Percentiles rank a stretch among this genome's conserved stretches.
Evolutionary conservation across 148 eudicot genomes (phyloP).

Genomic region (Rhododendron vialii): DNA sequence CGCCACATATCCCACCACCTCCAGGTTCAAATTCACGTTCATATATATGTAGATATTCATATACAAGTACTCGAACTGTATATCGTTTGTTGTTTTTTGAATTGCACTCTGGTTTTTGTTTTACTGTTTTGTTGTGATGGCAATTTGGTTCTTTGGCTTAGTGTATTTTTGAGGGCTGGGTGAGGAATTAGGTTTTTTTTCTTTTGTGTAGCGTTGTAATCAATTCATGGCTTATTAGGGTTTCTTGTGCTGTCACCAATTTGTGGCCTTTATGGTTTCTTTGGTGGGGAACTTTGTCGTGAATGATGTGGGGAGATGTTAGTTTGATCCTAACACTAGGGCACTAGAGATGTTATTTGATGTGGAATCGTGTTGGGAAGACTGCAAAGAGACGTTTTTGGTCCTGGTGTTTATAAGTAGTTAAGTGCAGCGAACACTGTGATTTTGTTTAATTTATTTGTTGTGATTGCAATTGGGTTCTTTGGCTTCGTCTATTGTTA

Average conservation of each 20-base stretch:
- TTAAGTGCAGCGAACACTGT: not conserved
- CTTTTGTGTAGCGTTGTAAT: not conserved
- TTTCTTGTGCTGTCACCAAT: not conserved
- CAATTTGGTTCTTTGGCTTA: not conserved
- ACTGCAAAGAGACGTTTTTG: not conserved
- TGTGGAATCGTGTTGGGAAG: not conserved
- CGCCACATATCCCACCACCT: constrained; percentile 19
- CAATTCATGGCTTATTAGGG: not conserved
- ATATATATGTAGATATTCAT: not conserved
- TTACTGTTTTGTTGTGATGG: not conserved
- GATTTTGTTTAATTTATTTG: not conserved
- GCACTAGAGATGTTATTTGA: not conserved
- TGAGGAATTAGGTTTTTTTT: not conserved
- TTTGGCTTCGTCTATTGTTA: not conserved
- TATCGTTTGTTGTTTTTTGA: not conserved
- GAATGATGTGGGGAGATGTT: not conserved
- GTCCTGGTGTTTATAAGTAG: not conserved
- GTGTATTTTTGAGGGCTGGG: not conserved
- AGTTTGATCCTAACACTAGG: not conserved
- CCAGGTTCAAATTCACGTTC: constrained; percentile 21
- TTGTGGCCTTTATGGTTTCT: not conserved
- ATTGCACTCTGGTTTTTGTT: not conserved
- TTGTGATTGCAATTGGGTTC: not conserved
- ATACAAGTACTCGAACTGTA: not conserved
- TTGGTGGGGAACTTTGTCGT: not conserved